Evolutionary conservation across 441 rosid species (phyloP).

Genomic region (Sinapis alba): DNA sequence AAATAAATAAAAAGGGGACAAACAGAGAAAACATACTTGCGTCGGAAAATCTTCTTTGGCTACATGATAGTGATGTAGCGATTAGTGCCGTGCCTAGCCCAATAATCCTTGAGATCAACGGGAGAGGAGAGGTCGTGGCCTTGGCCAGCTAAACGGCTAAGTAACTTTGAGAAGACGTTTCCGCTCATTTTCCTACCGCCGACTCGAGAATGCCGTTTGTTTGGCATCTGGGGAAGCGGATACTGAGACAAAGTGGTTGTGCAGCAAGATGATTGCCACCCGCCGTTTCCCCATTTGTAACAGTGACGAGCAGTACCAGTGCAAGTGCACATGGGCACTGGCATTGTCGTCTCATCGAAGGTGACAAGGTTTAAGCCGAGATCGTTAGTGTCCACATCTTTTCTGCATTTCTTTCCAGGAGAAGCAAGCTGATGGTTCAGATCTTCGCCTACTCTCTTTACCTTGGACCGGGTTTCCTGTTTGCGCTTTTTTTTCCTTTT

Average conservation of each 20-base stretch:
- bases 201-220: conserved; percentile 75
- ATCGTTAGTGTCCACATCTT: conserved; percentile 70
- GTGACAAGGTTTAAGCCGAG: conserved; percentile 61
- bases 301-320: conserved; percentile 73
- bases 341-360: conserved; percentile 73
- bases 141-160: conserved; percentile 70
- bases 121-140: conserved; percentile 70
- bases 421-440: conserved; percentile 51
- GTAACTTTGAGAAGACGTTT: conserved; percentile 68
- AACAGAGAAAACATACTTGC: conserved; percentile 9
- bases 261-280: conserved; percentile 96
- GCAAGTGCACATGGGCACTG: conserved; percentile 81
- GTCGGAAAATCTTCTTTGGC: not conserved
- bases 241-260: conserved; percentile 73
- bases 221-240: conserved; percentile 86
- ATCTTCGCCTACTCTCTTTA: conserved; percentile 57
- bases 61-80: conserved; percentile 93
- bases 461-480: conserved; percentile 13
- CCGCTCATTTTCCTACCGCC: conserved; percentile 98
- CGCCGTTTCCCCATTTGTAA: conserved; percentile 93
- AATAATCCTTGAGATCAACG: conserved; percentile 77
- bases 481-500: conserved; percentile 60
- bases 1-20: not conserved
- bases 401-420: conserved; percentile 62
- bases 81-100: conserved; percentile 94